These are phyloP conservation scores for Entomortierella beljakovae DNA, from an alignment of 192 early-diverging fungal species.

Conservation along the genomic window DNA sequence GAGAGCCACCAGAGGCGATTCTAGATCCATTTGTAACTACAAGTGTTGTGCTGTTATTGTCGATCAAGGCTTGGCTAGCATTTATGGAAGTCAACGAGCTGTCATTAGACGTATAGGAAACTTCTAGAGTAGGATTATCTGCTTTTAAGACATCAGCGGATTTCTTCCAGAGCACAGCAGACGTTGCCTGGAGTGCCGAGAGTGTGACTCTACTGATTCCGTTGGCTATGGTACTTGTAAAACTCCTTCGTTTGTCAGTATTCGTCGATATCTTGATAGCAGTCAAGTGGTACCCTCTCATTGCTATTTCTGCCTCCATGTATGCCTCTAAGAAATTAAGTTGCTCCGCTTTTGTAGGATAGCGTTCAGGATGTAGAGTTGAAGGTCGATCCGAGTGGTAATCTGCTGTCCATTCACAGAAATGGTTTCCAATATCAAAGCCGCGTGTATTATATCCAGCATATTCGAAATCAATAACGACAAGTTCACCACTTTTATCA, in stretches of 20 bases:
- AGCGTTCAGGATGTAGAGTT: slow-evolving; percentile 54
- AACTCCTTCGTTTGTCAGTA: slow-evolving; percentile 19
- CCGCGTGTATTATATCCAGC: slow-evolving; percentile 82
- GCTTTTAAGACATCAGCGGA: background rate
- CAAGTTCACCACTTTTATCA: slow-evolving; percentile 66
- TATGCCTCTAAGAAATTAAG: slow-evolving; percentile 73
- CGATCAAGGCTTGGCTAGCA: background rate
- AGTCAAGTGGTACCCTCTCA: slow-evolving; percentile 44
- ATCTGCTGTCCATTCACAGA: slow-evolving; percentile 87
- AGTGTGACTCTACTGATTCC: slow-evolving; percentile 24
- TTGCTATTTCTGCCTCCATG: slow-evolving; percentile 61
- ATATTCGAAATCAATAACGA: slow-evolving; percentile 87
- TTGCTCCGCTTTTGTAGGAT: slow-evolving; percentile 71
- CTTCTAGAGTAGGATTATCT: background rate
- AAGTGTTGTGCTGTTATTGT: background rate
- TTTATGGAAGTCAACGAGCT: background rate
- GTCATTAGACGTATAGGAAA: background rate
- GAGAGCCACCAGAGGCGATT: background rate
- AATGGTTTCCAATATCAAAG: slow-evolving; percentile 87
- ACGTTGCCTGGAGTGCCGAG: slow-evolving; percentile 27
- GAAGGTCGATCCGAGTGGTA: slow-evolving; percentile 70
- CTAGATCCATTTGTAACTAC: background rate
- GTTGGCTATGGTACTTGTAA: slow-evolving; percentile 6
- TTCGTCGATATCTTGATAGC: slow-evolving; percentile 27
- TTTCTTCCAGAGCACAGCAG: slow-evolving; percentile 12